phyloP scores from a whole-genome alignment of 805 yeast genomes.

The Metschnikowia continentalis region DNA sequence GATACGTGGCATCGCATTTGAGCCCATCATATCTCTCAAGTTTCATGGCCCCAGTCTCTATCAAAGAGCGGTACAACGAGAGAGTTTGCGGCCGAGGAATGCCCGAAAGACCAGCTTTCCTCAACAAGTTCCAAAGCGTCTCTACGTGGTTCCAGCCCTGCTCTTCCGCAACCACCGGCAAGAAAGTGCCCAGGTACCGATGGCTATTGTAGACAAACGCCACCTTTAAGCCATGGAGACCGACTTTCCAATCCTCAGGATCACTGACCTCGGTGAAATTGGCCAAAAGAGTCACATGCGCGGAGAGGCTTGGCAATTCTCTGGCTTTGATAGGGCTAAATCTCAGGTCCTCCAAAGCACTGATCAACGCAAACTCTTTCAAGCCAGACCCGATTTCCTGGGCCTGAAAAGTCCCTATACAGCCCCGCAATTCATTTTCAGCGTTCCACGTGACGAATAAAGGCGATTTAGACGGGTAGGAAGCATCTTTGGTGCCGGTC shows the following conservation, averaged over 20 bases:
- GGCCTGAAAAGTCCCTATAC: constrained; percentile 83
- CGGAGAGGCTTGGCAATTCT: constrained; percentile 56
- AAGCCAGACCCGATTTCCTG: constrained; percentile 56
- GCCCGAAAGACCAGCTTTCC: constrained; percentile 57
- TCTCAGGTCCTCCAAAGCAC: constrained; percentile 75
- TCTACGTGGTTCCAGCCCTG: constrained; percentile 76
- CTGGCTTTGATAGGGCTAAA: constrained; percentile 56
- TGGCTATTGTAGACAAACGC: constrained; percentile 40
- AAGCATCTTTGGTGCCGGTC: constrained; percentile 2
- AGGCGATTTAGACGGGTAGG: constrained; percentile 37
- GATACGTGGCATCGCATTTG: constrained; percentile 24
- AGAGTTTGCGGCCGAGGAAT: constrained; percentile 11
- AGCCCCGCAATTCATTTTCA: constrained; percentile 62
- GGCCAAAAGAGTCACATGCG: constrained; percentile 60
- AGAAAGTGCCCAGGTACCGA: constrained; percentile 67
- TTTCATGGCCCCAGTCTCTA: constrained; percentile 31
- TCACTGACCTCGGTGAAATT: constrained; percentile 51
- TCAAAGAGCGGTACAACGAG: constrained; percentile 26
- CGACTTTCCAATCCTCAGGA: constrained; percentile 73
- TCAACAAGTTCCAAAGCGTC: constrained; percentile 65
- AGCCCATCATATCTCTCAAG: constrained; percentile 36
- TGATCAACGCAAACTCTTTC: constrained; percentile 50
- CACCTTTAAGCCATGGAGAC: constrained; percentile 75
- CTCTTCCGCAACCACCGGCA: constrained; percentile 87
- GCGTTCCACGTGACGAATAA: constrained; percentile 88